phyloP scores from a whole-genome alignment of 371 early-diverging fungal genomes.

The Paraphysoderma sedebokerense region DNA sequence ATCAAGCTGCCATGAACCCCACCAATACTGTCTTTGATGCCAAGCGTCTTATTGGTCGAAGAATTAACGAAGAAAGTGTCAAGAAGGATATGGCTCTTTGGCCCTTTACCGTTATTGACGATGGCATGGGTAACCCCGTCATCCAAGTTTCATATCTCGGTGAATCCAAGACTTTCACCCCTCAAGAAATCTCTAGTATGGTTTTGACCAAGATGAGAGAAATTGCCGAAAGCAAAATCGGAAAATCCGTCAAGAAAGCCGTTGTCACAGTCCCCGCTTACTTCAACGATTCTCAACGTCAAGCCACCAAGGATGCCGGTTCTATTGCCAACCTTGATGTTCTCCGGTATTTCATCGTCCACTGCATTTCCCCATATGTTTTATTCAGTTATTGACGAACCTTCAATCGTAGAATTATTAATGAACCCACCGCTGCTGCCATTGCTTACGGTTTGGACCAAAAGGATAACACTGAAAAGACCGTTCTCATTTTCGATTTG shows the following conservation, averaged over 20 bases:
- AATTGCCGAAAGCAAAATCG: slow-evolving; percentile 73
- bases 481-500: slow-evolving; percentile 25
- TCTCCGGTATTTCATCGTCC: too few species aligned
- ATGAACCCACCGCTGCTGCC: slow-evolving; percentile 94
- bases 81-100: slow-evolving; percentile 35
- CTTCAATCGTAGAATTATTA: too few species aligned
- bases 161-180: slow-evolving; percentile 64
- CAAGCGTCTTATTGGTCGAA: slow-evolving; percentile 59
- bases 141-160: slow-evolving; percentile 38
- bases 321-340: slow-evolving; percentile 62
- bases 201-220: slow-evolving; percentile 83
- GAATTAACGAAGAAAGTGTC: slow-evolving; percentile 36
- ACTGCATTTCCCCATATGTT: slow-evolving; percentile 24
- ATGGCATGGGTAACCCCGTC: slow-evolving; percentile 27
- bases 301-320: slow-evolving; percentile 73
- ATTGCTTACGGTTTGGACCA: slow-evolving; percentile 87
- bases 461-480: slow-evolving; percentile 20
- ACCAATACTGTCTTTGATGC: slow-evolving; percentile 48
- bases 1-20: slow-evolving; percentile 36
- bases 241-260: slow-evolving; percentile 62
- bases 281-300: slow-evolving; percentile 57
- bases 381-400: slow-evolving; percentile 20
- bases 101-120: slow-evolving; percentile 34
- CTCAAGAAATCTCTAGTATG: slow-evolving; percentile 85
- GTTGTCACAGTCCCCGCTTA: slow-evolving; percentile 93